A percentile compares a stretch with the other conserved stretches of the same genome.
Conservation (phyloP, 176 grass and related monocot species). For the Oryza nivara region DNA sequence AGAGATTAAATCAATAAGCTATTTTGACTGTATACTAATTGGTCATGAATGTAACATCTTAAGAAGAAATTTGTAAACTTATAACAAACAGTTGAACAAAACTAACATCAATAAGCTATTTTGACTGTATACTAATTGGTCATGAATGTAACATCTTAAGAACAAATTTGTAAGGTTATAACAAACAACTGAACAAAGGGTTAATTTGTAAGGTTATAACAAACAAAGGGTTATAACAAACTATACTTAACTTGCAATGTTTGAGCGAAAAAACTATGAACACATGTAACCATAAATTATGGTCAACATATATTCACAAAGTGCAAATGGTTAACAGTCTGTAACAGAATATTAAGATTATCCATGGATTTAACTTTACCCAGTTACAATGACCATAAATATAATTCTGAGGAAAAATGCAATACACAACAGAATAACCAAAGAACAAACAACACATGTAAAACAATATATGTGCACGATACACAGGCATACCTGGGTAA, state of each 20-base stretch:
- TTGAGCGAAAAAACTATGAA: neutral
- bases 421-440: neutral
- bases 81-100: neutral
- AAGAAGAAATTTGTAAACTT: neutral
- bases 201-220: neutral
- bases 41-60: neutral
- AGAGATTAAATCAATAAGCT: constrained; percentile 10
- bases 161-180: neutral
- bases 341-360: neutral
- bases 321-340: neutral
- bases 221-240: neutral
- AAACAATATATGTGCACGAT: constrained; percentile 2
- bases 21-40: constrained; percentile 33
- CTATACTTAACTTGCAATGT: neutral
- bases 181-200: neutral
- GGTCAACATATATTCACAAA: neutral
- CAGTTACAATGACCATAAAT: constrained; percentile 5
- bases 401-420: constrained; percentile 10
- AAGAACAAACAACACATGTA: neutral
- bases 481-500: constrained; percentile 63
- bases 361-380: constrained; percentile 7
- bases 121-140: constrained; percentile 22
- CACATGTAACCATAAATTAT: constrained; percentile 18
- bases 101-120: constrained; percentile 22
- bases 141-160: neutral